A percentile compares a stretch with the other conserved stretches of the same genome.
These are phyloP conservation scores for Syzygium jambos DNA, from an alignment of 345 rosid genomes.

Conservation along the genomic window DNA sequence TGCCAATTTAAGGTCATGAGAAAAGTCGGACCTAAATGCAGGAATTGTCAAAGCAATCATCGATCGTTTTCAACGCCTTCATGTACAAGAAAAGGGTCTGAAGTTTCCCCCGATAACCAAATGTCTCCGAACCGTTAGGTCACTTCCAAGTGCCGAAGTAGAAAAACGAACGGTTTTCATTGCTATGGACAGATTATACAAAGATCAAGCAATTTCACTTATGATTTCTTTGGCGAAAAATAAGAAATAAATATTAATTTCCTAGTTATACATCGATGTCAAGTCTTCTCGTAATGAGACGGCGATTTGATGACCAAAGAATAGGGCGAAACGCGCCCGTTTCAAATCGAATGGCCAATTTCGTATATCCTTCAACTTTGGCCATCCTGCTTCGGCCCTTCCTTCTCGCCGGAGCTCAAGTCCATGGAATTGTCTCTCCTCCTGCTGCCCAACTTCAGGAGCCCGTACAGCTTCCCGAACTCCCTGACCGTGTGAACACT, in stretches of 20 bases:
- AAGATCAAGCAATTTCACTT: background rate
- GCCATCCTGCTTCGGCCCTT: conserved; percentile 4
- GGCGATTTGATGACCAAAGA: no score
- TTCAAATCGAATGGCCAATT: background rate
- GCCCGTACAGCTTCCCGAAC: conserved; percentile 57
- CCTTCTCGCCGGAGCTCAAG: conserved; percentile 12
- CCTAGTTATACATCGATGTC: background rate
- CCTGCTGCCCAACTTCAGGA: conserved; percentile 44
- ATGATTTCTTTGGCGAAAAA: background rate
- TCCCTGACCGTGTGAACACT: conserved; percentile 53
- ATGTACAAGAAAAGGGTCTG: background rate
- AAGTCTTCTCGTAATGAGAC: background rate
- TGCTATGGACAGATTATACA: background rate
- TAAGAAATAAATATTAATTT: background rate
- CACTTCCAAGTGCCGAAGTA: background rate
- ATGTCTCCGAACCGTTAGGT: background rate
- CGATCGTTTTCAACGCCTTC: background rate
- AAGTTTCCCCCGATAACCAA: background rate
- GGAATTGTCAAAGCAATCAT: background rate
- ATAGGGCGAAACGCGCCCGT: background rate
- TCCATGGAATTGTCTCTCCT: conserved; percentile 39
- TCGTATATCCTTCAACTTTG: background rate
- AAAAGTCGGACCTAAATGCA: background rate
- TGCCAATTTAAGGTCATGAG: background rate
- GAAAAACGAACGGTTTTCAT: background rate